phyloP scores from a whole-genome alignment of 2,329 filamentous ascomycete genomes.

The Chaetomiaceae sp. region DNA sequence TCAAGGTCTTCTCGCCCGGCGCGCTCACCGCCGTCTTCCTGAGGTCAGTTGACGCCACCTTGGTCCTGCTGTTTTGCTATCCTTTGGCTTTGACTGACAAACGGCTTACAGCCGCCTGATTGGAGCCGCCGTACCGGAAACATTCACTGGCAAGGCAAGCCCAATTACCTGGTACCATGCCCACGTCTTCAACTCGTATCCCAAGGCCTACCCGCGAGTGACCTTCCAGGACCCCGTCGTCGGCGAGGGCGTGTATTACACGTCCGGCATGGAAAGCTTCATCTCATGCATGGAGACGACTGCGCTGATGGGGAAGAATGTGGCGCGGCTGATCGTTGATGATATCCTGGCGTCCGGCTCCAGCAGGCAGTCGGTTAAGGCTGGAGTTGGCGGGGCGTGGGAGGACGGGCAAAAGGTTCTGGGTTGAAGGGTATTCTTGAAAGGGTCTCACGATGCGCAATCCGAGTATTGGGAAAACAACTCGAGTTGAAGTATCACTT shows the following conservation, averaged over 20 bases:
- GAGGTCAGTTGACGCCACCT: constrained; percentile 25
- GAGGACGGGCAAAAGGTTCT: constrained; percentile 10
- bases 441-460: too few species aligned
- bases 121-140: neutral
- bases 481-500: too few species aligned
- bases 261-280: constrained; percentile 79
- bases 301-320: constrained; percentile 82
- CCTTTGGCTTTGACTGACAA: too few species aligned
- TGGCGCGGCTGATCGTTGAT: constrained; percentile 65
- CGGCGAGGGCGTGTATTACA: constrained; percentile 62
- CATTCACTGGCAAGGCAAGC: constrained; percentile 19
- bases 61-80: neutral
- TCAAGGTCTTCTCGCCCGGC: constrained; percentile 59
- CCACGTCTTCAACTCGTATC: constrained; percentile 78
- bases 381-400: neutral
- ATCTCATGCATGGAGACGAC: constrained; percentile 98
- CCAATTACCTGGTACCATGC: constrained; percentile 71
- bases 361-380: neutral
- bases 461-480: too few species aligned
- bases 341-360: constrained; percentile 37
- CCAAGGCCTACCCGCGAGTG: constrained; percentile 73
- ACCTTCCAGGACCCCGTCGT: constrained; percentile 79
- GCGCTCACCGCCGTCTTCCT: constrained; percentile 48
- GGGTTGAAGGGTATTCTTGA: too few species aligned
- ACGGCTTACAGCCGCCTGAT: neutral